phyloP scores from a whole-genome alignment of 2,329 filamentous ascomycete species.

The Ophiocordyceps camponoti-floridani region DNA sequence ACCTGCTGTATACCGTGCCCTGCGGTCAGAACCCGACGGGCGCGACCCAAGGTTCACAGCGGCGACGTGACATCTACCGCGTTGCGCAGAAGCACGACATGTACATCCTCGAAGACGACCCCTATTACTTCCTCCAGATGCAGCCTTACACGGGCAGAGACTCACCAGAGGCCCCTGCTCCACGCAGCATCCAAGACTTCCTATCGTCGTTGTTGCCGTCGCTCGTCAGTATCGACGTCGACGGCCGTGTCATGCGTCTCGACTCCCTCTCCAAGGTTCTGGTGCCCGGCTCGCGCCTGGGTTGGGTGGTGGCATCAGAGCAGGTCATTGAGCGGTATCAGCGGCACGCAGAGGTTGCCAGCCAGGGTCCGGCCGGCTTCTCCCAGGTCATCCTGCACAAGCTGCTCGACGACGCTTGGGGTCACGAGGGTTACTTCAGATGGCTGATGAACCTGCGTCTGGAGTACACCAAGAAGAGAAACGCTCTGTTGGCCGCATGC shows the following conservation, averaged over 20 bases:
- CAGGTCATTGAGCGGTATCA: constrained; percentile 72
- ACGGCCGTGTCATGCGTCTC: constrained; percentile 77
- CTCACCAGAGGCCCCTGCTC: constrained; percentile 31
- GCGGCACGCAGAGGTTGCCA: constrained; percentile 66
- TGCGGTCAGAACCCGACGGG: constrained; percentile 88
- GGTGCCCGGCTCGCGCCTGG: constrained; percentile 61
- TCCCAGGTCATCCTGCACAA: constrained; percentile 75
- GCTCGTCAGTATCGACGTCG: constrained; percentile 61
- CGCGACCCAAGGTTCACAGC: constrained; percentile 52
- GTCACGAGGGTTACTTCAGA: constrained; percentile 71
- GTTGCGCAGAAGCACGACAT: constrained; percentile 73
- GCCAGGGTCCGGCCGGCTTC: constrained; percentile 72
- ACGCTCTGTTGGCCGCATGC: constrained; percentile 64
- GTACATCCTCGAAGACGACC: constrained; percentile 81
- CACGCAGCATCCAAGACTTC: constrained; percentile 51
- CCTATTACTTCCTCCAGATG: constrained; percentile 90
- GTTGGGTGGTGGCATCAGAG: constrained; percentile 79
- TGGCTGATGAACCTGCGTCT: constrained; percentile 74
- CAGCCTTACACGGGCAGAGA: constrained; percentile 47
- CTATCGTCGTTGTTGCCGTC: constrained; percentile 44
- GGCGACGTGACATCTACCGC: constrained; percentile 56
- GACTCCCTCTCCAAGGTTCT: constrained; percentile 92
- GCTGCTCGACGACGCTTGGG: constrained; percentile 85
- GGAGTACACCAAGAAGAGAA: constrained; percentile 64
- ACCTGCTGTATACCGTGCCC: constrained; percentile 41